Conservation (phyloP, 1,139 yeast genomes). For the Protomyces arabidopsidicola region DNA sequence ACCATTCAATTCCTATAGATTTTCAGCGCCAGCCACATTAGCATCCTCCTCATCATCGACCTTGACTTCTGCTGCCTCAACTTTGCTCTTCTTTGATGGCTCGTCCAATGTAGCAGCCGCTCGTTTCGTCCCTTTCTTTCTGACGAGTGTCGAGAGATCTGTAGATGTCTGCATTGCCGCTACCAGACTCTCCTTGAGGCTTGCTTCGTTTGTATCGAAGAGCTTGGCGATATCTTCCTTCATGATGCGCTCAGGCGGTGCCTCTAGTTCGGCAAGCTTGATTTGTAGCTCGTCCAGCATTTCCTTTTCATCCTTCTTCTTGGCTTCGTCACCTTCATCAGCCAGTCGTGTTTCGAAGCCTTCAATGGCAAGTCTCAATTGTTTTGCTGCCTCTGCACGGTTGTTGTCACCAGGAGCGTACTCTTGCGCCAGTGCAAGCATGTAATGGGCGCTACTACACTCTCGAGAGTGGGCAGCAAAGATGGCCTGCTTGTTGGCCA, state of each 20-base stretch:
- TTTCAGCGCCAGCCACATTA: not conserved
- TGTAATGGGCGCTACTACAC: slow-evolving; percentile 76
- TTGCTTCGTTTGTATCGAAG: slow-evolving; percentile 35
- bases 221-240: slow-evolving; percentile 31
- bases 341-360: slow-evolving; percentile 52
- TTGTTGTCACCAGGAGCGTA: slow-evolving; percentile 54
- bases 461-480: slow-evolving; percentile 49
- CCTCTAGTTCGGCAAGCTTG: slow-evolving; percentile 26
- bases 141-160: slow-evolving; percentile 33
- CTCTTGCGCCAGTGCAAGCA: slow-evolving; percentile 74
- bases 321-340: slow-evolving; percentile 51
- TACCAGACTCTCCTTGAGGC: slow-evolving; percentile 38
- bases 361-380: slow-evolving; percentile 57
- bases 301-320: slow-evolving; percentile 43
- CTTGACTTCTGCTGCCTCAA: not conserved
- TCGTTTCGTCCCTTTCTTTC: slow-evolving; percentile 28
- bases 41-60: not conserved
- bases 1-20: not conserved
- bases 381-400: slow-evolving; percentile 52
- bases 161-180: slow-evolving; percentile 39
- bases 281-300: slow-evolving; percentile 13
- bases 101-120: not conserved
- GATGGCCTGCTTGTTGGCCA: slow-evolving; percentile 54
- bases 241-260: slow-evolving; percentile 22
- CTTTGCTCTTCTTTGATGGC: not conserved